Conservation (phyloP, 1,139 yeast genomes). For the Saccharomyces hybrid region DNA sequence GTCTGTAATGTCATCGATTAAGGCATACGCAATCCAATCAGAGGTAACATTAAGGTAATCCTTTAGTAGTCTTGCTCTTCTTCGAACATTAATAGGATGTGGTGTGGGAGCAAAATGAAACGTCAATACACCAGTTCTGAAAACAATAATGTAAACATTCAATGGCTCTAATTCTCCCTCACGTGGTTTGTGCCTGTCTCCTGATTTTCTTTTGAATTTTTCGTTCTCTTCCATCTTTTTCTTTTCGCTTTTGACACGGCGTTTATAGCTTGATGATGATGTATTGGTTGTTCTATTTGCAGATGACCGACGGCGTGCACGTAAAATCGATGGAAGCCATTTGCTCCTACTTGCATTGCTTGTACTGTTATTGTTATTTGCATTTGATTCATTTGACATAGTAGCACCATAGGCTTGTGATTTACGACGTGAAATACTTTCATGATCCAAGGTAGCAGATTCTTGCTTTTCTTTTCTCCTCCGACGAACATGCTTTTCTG, state of each 20-base stretch:
- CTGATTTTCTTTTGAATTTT: constrained; percentile 37
- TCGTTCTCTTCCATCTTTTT: constrained; percentile 33
- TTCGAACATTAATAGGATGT: constrained; percentile 89
- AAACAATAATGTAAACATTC: constrained; percentile 88
- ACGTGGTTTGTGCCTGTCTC: constrained; percentile 41
- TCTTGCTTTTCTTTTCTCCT: constrained; percentile 28
- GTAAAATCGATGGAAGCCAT: constrained; percentile 11
- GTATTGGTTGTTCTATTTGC: constrained; percentile 8
- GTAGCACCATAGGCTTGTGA: constrained; percentile 5
- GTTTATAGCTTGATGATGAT: constrained; percentile 10
- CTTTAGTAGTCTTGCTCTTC: constrained; percentile 79
- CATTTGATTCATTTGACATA: not conserved
- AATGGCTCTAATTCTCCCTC: constrained; percentile 83
- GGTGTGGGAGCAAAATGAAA: constrained; percentile 95
- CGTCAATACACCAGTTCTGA: constrained; percentile 82
- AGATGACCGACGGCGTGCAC: constrained; percentile 11
- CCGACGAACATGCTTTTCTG: constrained; percentile 50
- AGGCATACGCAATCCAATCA: constrained; percentile 96
- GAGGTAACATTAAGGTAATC: constrained; percentile 87
- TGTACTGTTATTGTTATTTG: constrained; percentile 4
- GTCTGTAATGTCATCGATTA: constrained; percentile 94
- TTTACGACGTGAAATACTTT: constrained; percentile 5
- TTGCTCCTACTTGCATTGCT: constrained; percentile 3
- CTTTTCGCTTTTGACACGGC: constrained; percentile 14
- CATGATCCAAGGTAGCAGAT: constrained; percentile 3